Evolutionary conservation across 345 rosid genomes (phyloP), one percentile per base, ranked within the genome.

Genomic region (Arabidopsis suecica): DNA sequence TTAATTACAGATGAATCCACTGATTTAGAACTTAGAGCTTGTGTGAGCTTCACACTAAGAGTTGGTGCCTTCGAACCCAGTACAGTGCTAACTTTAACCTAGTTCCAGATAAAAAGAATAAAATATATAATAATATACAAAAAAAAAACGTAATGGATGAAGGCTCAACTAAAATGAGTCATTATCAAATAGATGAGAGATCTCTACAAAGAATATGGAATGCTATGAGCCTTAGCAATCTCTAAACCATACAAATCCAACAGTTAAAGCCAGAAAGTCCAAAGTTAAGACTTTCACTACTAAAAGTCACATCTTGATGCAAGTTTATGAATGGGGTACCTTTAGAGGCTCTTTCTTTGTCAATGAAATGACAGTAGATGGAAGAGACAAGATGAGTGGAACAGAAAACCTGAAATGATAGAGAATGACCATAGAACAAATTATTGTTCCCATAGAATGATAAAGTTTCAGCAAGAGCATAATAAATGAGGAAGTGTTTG

Each of bases 1-100:
- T 86, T 93, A 79, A 87, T 82, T 50, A 84, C 78, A 30, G 93
- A 75, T 70, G 82, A 71, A 76, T 77, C 86, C 84, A 85, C 86
- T 60, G 82, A 74, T 79, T 81, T 82, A 72, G 85, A 79, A 61
- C 74, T 74, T 60, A 76, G 80, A 70, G 85, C 92, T 51, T 80
- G 83, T 41, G 82, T 79, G 69, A 93, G 89, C 80, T 87, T 88
- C 83, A 96, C 91, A 38, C 82, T 83, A 76, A 93, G 80, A 59
- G 94, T 82, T 61, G 99, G 99, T 73, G 93, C 87, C 80, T 78
- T 87, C 55, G 96, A 86, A 69, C 96, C 95, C 41, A 93, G 89
- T 6, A 85, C 96, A 28, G 98, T 93, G 80, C 81, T 88, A 66
- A 96, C 97, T 80, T 70, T 86, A 75, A 93, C 96, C 99, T 96